Evolutionary conservation across 2,329 filamentous ascomycete species (phyloP).

Genomic region (Beauveria varroae): DNA sequence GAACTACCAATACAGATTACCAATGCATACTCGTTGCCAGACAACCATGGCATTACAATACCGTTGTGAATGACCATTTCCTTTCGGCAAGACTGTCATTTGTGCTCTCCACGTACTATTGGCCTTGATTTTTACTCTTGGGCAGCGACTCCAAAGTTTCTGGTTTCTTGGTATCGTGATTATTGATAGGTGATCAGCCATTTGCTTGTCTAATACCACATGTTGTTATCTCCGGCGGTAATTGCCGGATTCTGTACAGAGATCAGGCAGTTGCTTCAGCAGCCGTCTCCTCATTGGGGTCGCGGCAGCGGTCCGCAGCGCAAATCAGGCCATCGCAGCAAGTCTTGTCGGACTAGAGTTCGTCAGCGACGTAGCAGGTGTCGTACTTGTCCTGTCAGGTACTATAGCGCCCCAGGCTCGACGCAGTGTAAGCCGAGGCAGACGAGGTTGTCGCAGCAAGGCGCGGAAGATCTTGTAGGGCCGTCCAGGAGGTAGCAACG

Average conservation of each 20-base stretch:
- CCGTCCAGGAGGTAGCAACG: neutral
- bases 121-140: neutral
- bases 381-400: neutral
- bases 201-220: neutral
- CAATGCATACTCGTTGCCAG: neutral
- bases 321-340: conserved; percentile 1
- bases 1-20: neutral
- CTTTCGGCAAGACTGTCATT: neutral
- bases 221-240: neutral
- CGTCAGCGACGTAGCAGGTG: neutral
- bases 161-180: too few species aligned
- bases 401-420: neutral
- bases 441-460: neutral
- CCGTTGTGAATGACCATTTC: too few species aligned
- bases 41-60: neutral
- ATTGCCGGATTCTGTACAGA: neutral
- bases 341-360: neutral
- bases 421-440: neutral
- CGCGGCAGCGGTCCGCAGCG: conserved; percentile 1
- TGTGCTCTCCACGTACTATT: neutral
- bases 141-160: too few species aligned
- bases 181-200: too few species aligned
- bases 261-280: neutral
- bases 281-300: neutral
- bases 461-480: neutral